Evolutionary conservation across 2,329 filamentous ascomycete genomes (phyloP).

Genomic region (Pseudonectria foliicola): DNA sequence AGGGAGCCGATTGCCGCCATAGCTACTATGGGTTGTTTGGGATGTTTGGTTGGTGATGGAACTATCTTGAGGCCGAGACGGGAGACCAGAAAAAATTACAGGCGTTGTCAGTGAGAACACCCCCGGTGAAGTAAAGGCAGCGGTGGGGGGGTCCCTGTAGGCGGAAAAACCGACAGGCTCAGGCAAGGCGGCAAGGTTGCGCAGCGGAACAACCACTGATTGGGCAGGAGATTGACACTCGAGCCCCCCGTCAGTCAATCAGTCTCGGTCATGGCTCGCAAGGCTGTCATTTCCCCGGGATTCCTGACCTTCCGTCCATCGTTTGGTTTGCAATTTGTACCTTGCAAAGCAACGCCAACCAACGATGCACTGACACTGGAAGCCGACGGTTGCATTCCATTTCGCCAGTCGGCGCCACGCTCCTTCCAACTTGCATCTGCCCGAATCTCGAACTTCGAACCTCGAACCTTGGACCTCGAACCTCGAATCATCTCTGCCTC

Average conservation of each 20-base stretch:
- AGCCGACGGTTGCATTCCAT: slow-evolving; percentile 13
- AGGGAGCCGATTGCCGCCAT: slow-evolving; percentile 91
- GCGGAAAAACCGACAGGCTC: slow-evolving; percentile 26
- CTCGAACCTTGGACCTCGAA: no score
- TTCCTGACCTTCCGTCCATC: not conserved
- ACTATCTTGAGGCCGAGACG: slow-evolving; percentile 2
- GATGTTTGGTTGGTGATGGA: slow-evolving; percentile 4
- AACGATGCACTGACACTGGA: slow-evolving; percentile 7
- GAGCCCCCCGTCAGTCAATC: not conserved
- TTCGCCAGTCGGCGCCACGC: slow-evolving; percentile 6
- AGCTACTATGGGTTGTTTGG: slow-evolving; percentile 22
- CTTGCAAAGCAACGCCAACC: not conserved
- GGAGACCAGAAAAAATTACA: not conserved
- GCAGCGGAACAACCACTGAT: slow-evolving; percentile 20
- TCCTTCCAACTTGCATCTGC: no score
- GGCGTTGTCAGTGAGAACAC: not conserved
- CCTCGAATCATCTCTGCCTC: no score
- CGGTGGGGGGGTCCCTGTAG: not conserved
- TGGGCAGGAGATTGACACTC: not conserved
- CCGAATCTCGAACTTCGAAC: no score
- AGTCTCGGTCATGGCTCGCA: no score
- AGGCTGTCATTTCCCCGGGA: not conserved
- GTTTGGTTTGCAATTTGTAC: not conserved
- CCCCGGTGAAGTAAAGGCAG: no score
- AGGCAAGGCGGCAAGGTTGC: slow-evolving; percentile 15